Evolutionary conservation across 345 rosid genomes (phyloP).

Genomic region (Psidium guajava): DNA sequence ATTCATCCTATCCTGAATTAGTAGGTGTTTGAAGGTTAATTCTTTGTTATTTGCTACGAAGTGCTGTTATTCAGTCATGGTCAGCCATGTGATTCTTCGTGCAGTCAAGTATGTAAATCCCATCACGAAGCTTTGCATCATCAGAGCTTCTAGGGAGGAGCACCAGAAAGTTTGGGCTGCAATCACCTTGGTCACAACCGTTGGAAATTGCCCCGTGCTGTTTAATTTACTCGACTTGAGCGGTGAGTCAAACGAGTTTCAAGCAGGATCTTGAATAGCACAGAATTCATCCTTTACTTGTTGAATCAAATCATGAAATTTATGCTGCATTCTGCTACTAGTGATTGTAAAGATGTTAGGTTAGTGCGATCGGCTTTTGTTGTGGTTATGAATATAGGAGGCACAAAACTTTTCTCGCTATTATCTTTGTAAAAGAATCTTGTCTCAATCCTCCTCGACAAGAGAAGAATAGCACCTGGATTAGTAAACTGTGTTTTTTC

Average conservation of each 20-base stretch:
- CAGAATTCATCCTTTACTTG: neutral
- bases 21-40: neutral
- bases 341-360: neutral
- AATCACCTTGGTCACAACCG: conserved; percentile 51
- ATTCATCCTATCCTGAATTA: neutral
- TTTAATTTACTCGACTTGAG: conserved; percentile 62
- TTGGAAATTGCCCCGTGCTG: conserved; percentile 51
- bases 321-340: neutral
- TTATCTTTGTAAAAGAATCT: neutral
- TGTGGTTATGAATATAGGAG: neutral
- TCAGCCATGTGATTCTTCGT: neutral
- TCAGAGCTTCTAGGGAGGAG: conserved; percentile 67
- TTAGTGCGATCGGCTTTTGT: neutral
- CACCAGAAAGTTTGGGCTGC: conserved; percentile 71
- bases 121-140: conserved; percentile 50
- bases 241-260: conserved; percentile 25
- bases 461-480: fast-evolving
- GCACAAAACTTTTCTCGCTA: neutral
- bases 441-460: neutral
- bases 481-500: neutral
- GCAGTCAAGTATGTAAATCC: conserved; percentile 74
- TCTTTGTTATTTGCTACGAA: neutral
- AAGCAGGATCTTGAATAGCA: neutral
- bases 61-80: neutral
- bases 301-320: too few relatives aligned